Base-by-base conservation (phyloP, 2,329 filamentous ascomycete species). In the Pestalotiopsis sp. region DNA sequence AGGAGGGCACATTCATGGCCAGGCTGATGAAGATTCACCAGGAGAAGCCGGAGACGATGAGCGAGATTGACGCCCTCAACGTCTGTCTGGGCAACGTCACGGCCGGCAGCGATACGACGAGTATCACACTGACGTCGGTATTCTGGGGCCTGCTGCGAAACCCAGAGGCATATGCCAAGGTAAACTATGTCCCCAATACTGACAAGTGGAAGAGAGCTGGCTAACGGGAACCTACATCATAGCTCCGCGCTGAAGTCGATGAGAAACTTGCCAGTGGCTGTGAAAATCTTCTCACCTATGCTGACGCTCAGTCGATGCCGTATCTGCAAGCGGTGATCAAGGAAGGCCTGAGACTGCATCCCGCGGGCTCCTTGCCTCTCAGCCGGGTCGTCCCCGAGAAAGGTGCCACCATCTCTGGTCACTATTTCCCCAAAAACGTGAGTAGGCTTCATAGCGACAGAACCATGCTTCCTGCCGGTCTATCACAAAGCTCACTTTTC, bases 271-370 rank as follows among this genome's bases (percentile, higher is more conserved):
- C 17, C 62, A 9, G 14, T 4, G 27, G 56, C 6, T 68, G 68
- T 6, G 64, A 71, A 2, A 36, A 66, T 4, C 68, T 76, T 52
- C 45, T 20, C 31, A 72, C 72, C 0, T 80, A 77, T 64, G 73
- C 72, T 41, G 72, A 78, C 17, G 70, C 72, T 2, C 75, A 78
- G 67, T 68, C 73, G 2, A 73, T 84, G 67, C 80, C 80, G 0
- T 87, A 86, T 68, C 78, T 88, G 2, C 79, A 84, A 67, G 84
- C 85, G 1, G 81, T 85, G 14, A 78, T 87, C 27, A 82, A 81
- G 38, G 85, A 87, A 71, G 77, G 79, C 1, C 77, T 86, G 72
- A 79, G 86, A 4, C 69, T 86, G 2, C 83, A 86, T 69, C 82
- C 84, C 5, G 79, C 80, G 0, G 75, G 83, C 2, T 81, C 80